Evolutionary conservation across 2,329 filamentous ascomycete species (phyloP), one percentile per base, ranked within the genome.

Genomic region (Thielaviopsis musarum): DNA sequence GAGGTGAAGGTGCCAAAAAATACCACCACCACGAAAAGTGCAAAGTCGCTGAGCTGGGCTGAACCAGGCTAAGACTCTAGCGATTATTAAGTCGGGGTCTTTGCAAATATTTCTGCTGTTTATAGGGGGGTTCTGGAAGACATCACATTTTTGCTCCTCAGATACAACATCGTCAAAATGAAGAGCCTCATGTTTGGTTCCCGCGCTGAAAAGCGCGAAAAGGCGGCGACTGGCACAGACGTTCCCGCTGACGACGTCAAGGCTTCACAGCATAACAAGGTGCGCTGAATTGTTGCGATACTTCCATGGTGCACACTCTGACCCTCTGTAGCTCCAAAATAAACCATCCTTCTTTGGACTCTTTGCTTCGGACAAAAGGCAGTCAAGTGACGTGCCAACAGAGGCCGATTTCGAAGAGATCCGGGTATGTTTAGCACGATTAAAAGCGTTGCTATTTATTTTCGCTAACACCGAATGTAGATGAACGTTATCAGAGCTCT

Each of bases 401-500:
- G 45, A 49, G 19, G 19, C 17, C 6, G 45, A 49, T 21, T 49
- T 19, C n/a, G 45, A 49, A 21, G 45, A n/a, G 15, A 21, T 49
- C 9, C 17, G 45, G 45, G 45, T 49, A 49, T 21, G 17, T 49
- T 19, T 10, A 21, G 5, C 45, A 10, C 17, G 7, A 49, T 3
- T 2, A 17, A 45, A n/a, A 45, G 13, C 38, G 10, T n/a, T 17
- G 38, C 15, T 17, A 21, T 10, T 1, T 21, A 19, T 49, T n/a
- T 6, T 2, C n/a, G n/a, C n/a, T 21, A 49, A 49, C n/a, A 19
- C 3, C 45, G 1, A 49, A 49, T 21, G 9, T 13, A 78, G 75
- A 66, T 77, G 62, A 71, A 73, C 26, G 67, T 72, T 48, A 68
- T 77, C 22, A 65, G 69, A 38, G 68, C 66, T 60, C 70, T 68